Percentiles rank a stretch among this genome's conserved stretches.
phyloP scores from a whole-genome alignment of 1,139 yeast species.

The Geotrichum australiense region DNA sequence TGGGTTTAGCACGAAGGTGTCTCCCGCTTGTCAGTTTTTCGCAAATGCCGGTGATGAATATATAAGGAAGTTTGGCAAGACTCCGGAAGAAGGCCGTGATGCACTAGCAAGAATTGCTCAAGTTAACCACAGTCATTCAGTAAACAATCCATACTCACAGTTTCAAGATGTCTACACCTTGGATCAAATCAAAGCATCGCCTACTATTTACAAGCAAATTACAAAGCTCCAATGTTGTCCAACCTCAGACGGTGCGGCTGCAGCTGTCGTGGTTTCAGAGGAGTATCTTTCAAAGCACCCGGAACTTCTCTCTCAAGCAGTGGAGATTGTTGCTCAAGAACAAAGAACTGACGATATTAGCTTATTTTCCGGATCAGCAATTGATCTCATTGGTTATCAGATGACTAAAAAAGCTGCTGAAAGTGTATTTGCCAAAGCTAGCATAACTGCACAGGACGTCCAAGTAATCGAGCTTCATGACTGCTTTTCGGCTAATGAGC shows the following conservation, averaged over 20 bases:
- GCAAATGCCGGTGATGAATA: conserved; percentile 31
- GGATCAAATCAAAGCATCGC: conserved; percentile 28
- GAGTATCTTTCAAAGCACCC: conserved; percentile 50
- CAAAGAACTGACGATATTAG: conserved; percentile 26
- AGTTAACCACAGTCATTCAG: conserved; percentile 29
- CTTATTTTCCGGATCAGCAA: conserved; percentile 24
- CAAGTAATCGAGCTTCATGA: conserved; percentile 32
- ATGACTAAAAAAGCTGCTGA: conserved; percentile 27
- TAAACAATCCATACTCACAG: conserved; percentile 31
- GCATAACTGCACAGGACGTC: conserved; percentile 25
- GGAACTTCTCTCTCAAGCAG: conserved; percentile 25
- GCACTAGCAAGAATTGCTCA: conserved; percentile 29
- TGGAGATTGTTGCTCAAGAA: conserved; percentile 29
- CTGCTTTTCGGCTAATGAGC: conserved; percentile 31
- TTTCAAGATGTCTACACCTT: conserved; percentile 27
- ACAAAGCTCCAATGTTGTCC: conserved; percentile 32
- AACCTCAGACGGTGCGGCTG: conserved; percentile 73
- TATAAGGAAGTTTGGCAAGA: conserved; percentile 22
- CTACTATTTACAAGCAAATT: conserved; percentile 25
- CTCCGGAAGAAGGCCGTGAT: conserved; percentile 22
- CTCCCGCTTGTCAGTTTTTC: conserved; percentile 30
- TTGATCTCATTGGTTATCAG: conserved; percentile 28
- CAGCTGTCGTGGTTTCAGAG: conserved; percentile 68
- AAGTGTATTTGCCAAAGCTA: conserved; percentile 21
- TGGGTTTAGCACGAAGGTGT: conserved; percentile 21